Conservation (phyloP, 495 filamentous ascomycete genomes). For the Hyaloscypha variabilis region DNA sequence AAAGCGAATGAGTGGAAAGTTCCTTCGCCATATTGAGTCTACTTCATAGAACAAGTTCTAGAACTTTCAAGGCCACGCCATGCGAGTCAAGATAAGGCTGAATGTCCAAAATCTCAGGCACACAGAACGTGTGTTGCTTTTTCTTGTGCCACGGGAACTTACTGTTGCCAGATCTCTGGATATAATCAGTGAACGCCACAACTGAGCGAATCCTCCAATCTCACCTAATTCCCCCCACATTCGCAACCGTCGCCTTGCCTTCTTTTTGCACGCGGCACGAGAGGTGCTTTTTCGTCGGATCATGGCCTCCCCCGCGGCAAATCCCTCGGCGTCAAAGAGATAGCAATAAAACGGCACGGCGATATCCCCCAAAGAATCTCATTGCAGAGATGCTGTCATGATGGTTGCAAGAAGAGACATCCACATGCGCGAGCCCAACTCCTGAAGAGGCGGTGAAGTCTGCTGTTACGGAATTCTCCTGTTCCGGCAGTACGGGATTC, state of each 20-base stretch:
- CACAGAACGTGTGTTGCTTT: no score
- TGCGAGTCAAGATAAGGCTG: no score
- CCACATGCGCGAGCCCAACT: neutral
- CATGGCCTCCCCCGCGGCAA: neutral
- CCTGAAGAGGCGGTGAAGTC: constrained; percentile 6
- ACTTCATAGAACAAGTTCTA: neutral
- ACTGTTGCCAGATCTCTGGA: constrained; percentile 21
- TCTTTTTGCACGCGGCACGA: constrained; percentile 9
- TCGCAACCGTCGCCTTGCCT: constrained; percentile 3
- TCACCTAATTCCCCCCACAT: constrained; percentile 17
- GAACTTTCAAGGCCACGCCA: neutral
- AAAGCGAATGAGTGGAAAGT: neutral
- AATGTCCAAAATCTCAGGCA: no score
- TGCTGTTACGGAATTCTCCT: neutral
- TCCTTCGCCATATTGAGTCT: neutral
- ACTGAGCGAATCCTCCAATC: neutral
- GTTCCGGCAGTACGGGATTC: neutral
- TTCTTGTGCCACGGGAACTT: neutral
- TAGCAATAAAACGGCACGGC: constrained; percentile 2
- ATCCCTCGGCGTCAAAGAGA: neutral
- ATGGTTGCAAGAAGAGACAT: neutral
- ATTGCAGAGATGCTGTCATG: neutral
- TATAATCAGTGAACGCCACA: constrained; percentile 10
- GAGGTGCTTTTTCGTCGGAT: constrained; percentile 16
- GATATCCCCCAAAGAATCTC: neutral